Evolutionary conservation across 352 stramenopile species (phyloP), one percentile per base, ranked within the genome.

Genomic region (Pythium guiyangense): DNA sequence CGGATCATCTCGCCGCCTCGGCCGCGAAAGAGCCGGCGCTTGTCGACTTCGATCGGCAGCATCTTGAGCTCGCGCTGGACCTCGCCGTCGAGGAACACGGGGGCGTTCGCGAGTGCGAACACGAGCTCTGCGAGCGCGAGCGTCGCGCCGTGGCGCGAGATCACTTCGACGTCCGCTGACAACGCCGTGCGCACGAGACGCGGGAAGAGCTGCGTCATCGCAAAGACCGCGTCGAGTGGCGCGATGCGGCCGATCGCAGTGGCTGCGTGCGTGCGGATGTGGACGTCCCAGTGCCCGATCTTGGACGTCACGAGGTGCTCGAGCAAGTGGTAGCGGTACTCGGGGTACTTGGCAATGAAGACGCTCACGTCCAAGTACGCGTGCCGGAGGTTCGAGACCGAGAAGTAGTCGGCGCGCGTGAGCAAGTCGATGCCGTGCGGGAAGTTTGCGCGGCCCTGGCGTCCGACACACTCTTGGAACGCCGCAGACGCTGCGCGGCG

Each of bases 391-490:
- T 90, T 92, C 11, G 82, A 94, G n/a, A 99, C 74, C 2, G 96
- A 97, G 57, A 98, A 99, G 70, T 98, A 99, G 70, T 99, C 97
- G 3, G 97, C 96, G 57, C 83, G 85, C 6, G 96, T 99, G 20
- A 99, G 78, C 49, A 99, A 88, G 17, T 96, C 90, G 50, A 99
- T 99, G 0, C 97, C 97, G 62, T 99, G 84, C 4, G 92, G 88
- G 71, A 99, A 98, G 59, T 98, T 99, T 1, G 79, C 66, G 1
- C 80, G 70, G 27, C 87, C 88, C 67, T 98, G 88, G 0, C 91
- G 79, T 4, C 94, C 94, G 44, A 98, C 90, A 52, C 87, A 95
- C 59, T 98, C 93, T 70, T 99, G 97, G 67, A 99, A 99, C 0
- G 97, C 96, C 6, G 97, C 97, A 27, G 95, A 98, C 22, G 97